A percentile compares a stretch with the other conserved stretches of the same genome.
phyloP scores from a whole-genome alignment of 78 protist species.

The Dictyostelium purpureum region DNA sequence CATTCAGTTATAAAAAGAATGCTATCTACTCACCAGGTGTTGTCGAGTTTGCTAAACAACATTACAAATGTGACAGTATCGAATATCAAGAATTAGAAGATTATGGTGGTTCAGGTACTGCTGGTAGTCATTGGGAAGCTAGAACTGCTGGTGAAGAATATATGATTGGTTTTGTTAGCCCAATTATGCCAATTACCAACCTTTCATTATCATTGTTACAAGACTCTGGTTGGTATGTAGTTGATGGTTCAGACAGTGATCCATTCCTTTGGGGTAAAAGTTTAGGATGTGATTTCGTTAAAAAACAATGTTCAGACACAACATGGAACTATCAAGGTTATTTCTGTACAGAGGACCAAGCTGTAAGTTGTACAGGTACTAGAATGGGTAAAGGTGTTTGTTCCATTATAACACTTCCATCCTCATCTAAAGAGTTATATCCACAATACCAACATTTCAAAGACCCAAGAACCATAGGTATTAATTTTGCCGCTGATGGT shows the following conservation, averaged over 20 bases:
- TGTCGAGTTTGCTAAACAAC: neutral
- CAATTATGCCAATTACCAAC: slow-evolving; percentile 43
- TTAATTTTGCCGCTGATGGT: neutral
- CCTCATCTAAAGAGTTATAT: neutral
- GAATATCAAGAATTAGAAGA: slow-evolving; percentile 68
- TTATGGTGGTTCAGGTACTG: slow-evolving; percentile 67
- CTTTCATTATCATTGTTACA: slow-evolving; percentile 4
- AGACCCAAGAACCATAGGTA: neutral
- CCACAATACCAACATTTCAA: slow-evolving; percentile 25
- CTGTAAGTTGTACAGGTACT: slow-evolving; percentile 13
- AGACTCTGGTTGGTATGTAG: slow-evolving; percentile 65
- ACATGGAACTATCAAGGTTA: slow-evolving; percentile 25
- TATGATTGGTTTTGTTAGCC: slow-evolving; percentile 49
- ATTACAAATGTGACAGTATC: slow-evolving; percentile 31
- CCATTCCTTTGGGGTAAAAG: slow-evolving; percentile 17
- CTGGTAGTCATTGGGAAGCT: slow-evolving; percentile 83
- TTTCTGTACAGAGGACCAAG: neutral
- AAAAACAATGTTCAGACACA: neutral
- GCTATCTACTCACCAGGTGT: slow-evolving; percentile 2
- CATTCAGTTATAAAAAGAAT: neutral
- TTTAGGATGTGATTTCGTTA: slow-evolving; percentile 1
- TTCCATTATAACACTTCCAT: neutral
- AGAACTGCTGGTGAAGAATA: slow-evolving; percentile 57
- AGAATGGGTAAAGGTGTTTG: slow-evolving; percentile 26
- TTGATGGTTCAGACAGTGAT: neutral